Percentiles rank a stretch among this genome's conserved stretches.
These are phyloP conservation scores for Aurinia saxatilis DNA, from an alignment of 345 rosid species.

Conservation along the genomic window DNA sequence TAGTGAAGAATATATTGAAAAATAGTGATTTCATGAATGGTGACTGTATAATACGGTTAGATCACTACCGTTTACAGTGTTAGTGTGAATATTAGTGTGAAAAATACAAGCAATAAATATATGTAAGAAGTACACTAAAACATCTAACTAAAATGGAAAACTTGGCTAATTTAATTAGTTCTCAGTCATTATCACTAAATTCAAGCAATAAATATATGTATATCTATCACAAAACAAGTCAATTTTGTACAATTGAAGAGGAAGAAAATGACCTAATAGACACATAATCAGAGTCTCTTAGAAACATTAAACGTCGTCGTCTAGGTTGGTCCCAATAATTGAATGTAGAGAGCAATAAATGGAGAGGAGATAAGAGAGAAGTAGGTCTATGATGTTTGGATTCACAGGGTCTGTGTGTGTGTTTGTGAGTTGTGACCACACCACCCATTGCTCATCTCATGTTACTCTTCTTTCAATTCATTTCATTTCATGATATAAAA, in stretches of 20 bases:
- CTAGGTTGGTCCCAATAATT: conserved; percentile 14
- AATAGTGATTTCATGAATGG: too few relatives aligned
- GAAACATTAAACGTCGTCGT: conserved; percentile 14
- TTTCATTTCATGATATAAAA: conserved; percentile 1
- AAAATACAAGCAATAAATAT: too few relatives aligned
- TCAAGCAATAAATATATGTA: too few relatives aligned
- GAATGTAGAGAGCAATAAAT: conserved; percentile 21
- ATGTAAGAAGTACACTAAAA: too few relatives aligned
- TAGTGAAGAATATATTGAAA: too few relatives aligned
- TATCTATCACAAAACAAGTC: not conserved
- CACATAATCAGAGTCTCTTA: not conserved
- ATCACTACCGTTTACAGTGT: too few relatives aligned
- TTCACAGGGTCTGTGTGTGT: conserved; percentile 21
- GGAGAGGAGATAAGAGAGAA: conserved; percentile 20
- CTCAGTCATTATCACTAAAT: too few relatives aligned
- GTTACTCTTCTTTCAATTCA: not conserved
- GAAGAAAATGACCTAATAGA: not conserved
- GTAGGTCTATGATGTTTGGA: conserved; percentile 26
- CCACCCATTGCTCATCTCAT: conserved; percentile 19
- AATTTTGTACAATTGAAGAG: not conserved
- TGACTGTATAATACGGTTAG: too few relatives aligned
- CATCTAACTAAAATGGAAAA: too few relatives aligned
- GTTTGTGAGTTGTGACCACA: conserved; percentile 18
- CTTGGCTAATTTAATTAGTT: too few relatives aligned
- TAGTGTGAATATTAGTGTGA: too few relatives aligned